Base-by-base conservation (phyloP, 176 grass and related monocot genomes). In the Guadua angustifolia region DNA sequence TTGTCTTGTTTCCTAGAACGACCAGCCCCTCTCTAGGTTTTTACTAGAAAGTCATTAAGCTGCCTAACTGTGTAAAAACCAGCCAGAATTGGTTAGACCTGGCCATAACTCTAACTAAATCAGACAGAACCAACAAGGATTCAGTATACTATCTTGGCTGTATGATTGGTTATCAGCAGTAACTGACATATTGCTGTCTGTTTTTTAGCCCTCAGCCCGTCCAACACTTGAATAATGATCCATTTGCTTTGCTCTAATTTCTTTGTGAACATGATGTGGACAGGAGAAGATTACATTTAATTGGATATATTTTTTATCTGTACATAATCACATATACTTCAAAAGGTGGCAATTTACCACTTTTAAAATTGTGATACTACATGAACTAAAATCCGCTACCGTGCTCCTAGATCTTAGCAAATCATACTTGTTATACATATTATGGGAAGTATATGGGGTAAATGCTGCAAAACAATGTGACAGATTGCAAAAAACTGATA, bases 271-370 rank as follows among this genome's bases (percentile, higher is more conserved):
- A 25, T 60, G 58, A 13, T 60, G 22, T 24, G 58, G 22, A 25
- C 58, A 60, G 58, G 58, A 60, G 58, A 60, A 60, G 22, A 60
- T 25, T 60, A 60, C 58, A 60, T 25, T 60, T 60, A 60, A 60
- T 24, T 60, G n/a, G 22, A 60, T 25, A 9, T 7, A 60, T 24
- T 60, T 57, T 57, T n/a, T 0, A 57, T 3, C n/a, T 60, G n/a
- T 13, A 60, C 4, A 60, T 60, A 60, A 60, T 60, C 3, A 24
- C 58, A 25, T 24, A 11, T 60, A 13, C 58, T 60, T 13, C 25
- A 24, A 60, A 60, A 60, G 8, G 1, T 60, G 22, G 9, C 58
- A 25, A 60, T 26, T 25, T 12, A 13, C 11, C 58, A 61, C 58
- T 61, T 25, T 61, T 26, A 0, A 61, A 25, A 9, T 26, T 25